These are phyloP conservation scores for Hypoxylon crocopeplum DNA, from an alignment of 495 filamentous ascomycete species.

Conservation along the genomic window DNA sequence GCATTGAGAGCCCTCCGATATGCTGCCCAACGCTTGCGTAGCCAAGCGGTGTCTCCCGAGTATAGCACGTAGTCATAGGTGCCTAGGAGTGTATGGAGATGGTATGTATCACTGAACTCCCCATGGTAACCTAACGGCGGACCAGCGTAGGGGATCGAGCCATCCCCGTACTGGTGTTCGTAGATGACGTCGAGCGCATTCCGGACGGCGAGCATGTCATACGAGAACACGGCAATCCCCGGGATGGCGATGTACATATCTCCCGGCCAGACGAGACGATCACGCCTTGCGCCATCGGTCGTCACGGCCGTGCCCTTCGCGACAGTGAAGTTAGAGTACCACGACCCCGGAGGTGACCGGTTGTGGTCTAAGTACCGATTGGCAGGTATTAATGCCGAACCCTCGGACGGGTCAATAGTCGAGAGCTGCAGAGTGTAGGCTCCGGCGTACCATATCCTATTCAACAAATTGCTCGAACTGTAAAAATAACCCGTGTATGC, in stretches of 20 bases:
- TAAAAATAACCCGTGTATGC: slow-evolving; percentile 60
- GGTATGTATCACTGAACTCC: slow-evolving; percentile 66
- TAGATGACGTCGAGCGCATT: slow-evolving; percentile 56
- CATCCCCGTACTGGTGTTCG: slow-evolving; percentile 52
- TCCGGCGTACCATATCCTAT: slow-evolving; percentile 69
- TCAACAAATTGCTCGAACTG: slow-evolving; percentile 54
- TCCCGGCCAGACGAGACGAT: slow-evolving; percentile 64
- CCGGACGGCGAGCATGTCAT: slow-evolving; percentile 51
- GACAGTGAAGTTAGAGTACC: slow-evolving; percentile 56
- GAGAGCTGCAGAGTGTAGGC: slow-evolving; percentile 66
- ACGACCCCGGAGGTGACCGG: slow-evolving; percentile 41
- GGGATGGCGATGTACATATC: slow-evolving; percentile 59
- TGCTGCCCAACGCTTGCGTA: slow-evolving; percentile 55
- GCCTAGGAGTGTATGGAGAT: slow-evolving; percentile 67
- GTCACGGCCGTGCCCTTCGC: slow-evolving; percentile 58
- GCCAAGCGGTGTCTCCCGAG: slow-evolving; percentile 60
- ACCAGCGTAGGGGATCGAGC: slow-evolving; percentile 64
- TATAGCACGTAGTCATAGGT: slow-evolving; percentile 66
- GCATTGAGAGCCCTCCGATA: slow-evolving; percentile 59
- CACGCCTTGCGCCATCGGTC: slow-evolving; percentile 65
- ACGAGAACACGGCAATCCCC: slow-evolving; percentile 52
- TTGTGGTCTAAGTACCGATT: slow-evolving; percentile 46
- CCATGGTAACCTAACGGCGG: slow-evolving; percentile 61
- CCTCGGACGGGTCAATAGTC: slow-evolving; percentile 58
- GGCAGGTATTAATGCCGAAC: slow-evolving; percentile 55